phyloP scores from a whole-genome alignment of 2,329 filamentous ascomycete genomes.

The Cylindrodendrum hubeiense region DNA sequence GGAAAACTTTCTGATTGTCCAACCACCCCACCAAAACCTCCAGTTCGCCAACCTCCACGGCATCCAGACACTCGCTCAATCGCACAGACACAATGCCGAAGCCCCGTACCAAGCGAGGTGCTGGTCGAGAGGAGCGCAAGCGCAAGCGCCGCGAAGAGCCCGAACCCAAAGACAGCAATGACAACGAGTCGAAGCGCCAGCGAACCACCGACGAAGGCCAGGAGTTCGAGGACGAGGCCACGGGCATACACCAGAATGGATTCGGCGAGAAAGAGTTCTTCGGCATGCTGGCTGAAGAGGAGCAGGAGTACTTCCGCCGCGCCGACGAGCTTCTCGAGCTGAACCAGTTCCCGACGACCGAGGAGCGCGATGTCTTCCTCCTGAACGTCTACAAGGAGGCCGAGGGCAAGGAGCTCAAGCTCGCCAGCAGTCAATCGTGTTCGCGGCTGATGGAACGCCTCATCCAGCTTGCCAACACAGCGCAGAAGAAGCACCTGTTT shows the following conservation, averaged over 20 bases:
- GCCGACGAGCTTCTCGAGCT: slow-evolving; percentile 91
- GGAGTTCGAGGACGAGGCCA: slow-evolving; percentile 38
- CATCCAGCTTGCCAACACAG: slow-evolving; percentile 82
- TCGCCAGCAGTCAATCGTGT: slow-evolving; percentile 95
- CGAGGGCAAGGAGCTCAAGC: slow-evolving; percentile 92
- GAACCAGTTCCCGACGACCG: slow-evolving; percentile 84
- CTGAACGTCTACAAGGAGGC: slow-evolving; percentile 89
- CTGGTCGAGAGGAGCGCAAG: slow-evolving; percentile 55
- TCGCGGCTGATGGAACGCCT: slow-evolving; percentile 93
- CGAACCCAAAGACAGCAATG: slow-evolving; percentile 34
- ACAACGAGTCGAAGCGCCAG: slow-evolving; percentile 42
- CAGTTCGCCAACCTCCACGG: slow-evolving; percentile 8
- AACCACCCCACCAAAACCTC: slow-evolving; percentile 34
- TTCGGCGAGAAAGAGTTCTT: slow-evolving; percentile 81
- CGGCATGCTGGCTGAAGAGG: slow-evolving; percentile 90
- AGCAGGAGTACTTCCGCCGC: slow-evolving; percentile 94
- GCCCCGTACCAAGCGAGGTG: slow-evolving; percentile 57
- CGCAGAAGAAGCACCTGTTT: slow-evolving; percentile 89
- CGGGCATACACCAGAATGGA: slow-evolving; percentile 41
- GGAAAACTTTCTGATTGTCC: slow-evolving; percentile 32
- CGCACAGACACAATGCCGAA: slow-evolving; percentile 54
- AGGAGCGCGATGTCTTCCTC: slow-evolving; percentile 79
- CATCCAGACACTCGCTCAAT: slow-evolving; percentile 17
- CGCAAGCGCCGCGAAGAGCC: slow-evolving; percentile 52
- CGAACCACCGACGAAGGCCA: slow-evolving; percentile 39